Evolutionary conservation across 371 early-diverging fungal genomes (phyloP).

Genomic region (Lichtheimia ornata): DNA sequence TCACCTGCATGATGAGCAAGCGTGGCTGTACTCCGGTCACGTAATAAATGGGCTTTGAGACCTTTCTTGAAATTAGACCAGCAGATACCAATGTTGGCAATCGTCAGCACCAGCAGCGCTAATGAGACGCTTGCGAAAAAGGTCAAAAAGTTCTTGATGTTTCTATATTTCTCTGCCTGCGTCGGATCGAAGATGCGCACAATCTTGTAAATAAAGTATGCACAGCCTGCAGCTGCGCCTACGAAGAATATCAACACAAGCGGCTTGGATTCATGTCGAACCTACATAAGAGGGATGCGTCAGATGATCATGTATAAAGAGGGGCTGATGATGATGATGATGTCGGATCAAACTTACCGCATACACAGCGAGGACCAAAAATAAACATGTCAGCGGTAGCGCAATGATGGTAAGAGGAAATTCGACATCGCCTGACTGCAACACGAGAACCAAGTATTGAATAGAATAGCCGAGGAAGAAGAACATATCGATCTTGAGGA

Average conservation of each 20-base stretch:
- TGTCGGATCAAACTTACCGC: slow-evolving; percentile 54
- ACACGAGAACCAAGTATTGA: slow-evolving; percentile 83
- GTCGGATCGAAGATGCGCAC: slow-evolving; percentile 73
- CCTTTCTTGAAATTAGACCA: slow-evolving; percentile 84
- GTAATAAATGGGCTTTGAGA: slow-evolving; percentile 53
- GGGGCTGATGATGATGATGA: background rate
- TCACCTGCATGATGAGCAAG: slow-evolving; percentile 23
- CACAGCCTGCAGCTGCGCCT: slow-evolving; percentile 68
- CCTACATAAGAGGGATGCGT: slow-evolving; percentile 20
- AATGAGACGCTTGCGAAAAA: slow-evolving; percentile 81
- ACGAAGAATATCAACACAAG: slow-evolving; percentile 70
- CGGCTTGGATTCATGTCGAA: slow-evolving; percentile 43
- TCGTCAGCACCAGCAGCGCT: slow-evolving; percentile 67
- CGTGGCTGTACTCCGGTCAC: slow-evolving; percentile 16
- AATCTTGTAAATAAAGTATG: slow-evolving; percentile 87
- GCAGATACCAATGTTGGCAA: slow-evolving; percentile 71
- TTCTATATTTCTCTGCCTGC: slow-evolving; percentile 60
- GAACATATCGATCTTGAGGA: slow-evolving; percentile 88
- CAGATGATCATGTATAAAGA: background rate
- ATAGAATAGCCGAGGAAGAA: slow-evolving; percentile 87
- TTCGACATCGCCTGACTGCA: slow-evolving; percentile 69
- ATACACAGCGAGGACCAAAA: slow-evolving; percentile 77
- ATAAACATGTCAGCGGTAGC: slow-evolving; percentile 72
- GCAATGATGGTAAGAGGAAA: slow-evolving; percentile 83
- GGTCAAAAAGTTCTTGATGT: slow-evolving; percentile 77